A percentile compares a stretch with the other conserved stretches of the same genome.
Conservation (phyloP, 2,329 filamentous ascomycete genomes). For the Colletotrichum sp. region DNA sequence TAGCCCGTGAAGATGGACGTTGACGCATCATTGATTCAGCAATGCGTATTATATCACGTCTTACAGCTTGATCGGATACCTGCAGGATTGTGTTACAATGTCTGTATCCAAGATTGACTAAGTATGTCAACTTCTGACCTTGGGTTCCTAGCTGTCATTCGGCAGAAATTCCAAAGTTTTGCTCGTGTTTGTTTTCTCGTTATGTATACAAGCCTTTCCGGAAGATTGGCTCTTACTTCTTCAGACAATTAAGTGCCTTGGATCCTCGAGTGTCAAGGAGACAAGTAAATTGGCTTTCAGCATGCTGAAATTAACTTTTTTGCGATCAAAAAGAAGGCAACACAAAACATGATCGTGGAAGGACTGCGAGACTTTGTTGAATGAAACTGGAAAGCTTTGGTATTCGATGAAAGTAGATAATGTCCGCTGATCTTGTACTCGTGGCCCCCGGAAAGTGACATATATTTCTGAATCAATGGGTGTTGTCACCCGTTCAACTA, state of each 20-base stretch:
- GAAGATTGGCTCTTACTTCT: background rate
- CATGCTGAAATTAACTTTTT: background rate
- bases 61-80: background rate
- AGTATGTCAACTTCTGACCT: background rate
- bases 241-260: background rate
- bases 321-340: background rate
- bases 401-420: background rate
- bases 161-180: accelerated
- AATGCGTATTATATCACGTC: background rate
- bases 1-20: accelerated
- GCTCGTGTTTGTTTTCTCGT: accelerated
- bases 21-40: background rate
- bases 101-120: background rate
- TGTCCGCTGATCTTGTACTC: background rate
- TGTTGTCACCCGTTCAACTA: background rate
- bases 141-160: background rate
- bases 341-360: background rate
- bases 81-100: background rate
- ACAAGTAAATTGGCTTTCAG: background rate
- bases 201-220: background rate
- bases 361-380: background rate
- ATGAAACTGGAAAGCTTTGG: background rate
- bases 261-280: accelerated
- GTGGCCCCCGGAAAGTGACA: background rate
- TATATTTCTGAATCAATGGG: background rate